Base-by-base conservation (phyloP, 352 stramenopile species). In the Phytopythium boreale region DNA sequence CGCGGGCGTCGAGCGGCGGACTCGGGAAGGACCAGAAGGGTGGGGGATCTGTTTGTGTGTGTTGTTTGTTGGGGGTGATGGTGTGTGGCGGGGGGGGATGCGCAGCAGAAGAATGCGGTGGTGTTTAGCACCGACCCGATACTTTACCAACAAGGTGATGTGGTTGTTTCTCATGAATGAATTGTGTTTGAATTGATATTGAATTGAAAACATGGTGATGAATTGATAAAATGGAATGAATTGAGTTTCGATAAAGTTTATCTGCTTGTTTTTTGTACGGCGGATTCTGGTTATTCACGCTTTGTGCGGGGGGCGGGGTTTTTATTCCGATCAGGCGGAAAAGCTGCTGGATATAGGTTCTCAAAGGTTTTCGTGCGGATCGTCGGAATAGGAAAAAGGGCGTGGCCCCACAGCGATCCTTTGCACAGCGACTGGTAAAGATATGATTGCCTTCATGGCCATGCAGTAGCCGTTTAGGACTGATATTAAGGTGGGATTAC, bases 61-160 rank as follows among this genome's bases (percentile, higher is more conserved):
- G n/a, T 52, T 26, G n/a, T 31, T 12, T 20, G 46, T 17, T 17
- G 4, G 46, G 44, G 44, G 41, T 24, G 17, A 47, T n/a, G 44
- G 4, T 44, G 37, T 12, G 37, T 44, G 14, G 37, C 36, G n/a
- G n/a, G n/a, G n/a, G n/a, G 34, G 19, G 55, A 47, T 34, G 22
- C 14, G 39, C 39, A 8, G 31, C n/a, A 46, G 19, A 1, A 31
- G 36, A 59, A 56, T 74, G 70, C 49, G 60, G 41, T 51, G 57
- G 24, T 41, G n/a, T 34, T 34, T 41, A 22, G 15, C 20, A 26
- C 27, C 27, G 52, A 59, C 31, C 7, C 53, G 19, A 44, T 10
- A 59, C 53, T 59, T 59, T 27, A 31, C 24, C 19, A 19, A 29
- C 14, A 27, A 43, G 31, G 7, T 22, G 14, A 2, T 31, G 52